Evolutionary conservation across 1,284 basidiomycete genomes (phyloP), one percentile per base, ranked within the genome.

Genomic region (Sporisorium sorghi): DNA sequence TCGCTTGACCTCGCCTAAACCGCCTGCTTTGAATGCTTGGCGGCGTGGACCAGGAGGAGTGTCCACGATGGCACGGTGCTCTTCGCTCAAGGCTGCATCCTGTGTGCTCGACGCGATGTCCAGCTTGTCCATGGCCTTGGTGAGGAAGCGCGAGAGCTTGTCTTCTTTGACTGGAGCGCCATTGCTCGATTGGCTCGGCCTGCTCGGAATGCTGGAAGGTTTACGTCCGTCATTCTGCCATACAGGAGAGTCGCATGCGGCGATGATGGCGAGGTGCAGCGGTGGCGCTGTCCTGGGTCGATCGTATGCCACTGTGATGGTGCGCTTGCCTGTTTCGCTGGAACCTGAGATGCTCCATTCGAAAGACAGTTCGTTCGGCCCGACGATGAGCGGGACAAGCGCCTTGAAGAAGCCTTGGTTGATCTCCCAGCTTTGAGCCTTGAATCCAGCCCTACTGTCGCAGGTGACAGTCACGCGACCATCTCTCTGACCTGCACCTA

Each of bases 371-470:
- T 55, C 37, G 47, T 75, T 73, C 0, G n/a, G n/a, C 0, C 75
- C 75, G 7, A 42, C 48, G 14, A 37, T 47, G 17, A 77, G 62
- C 17, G 65, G 66, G 2, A 74, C 61, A 2, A 77, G 50, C 14
- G 75, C 75, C 50, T 77, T 77, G 59, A 71, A 74, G 28, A 50
- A 58, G 26, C 62, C 59, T 12, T 50, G 44, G 21, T 76, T 73
- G 40, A 76, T 53, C 48, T 76, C 65, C 74, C 74, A 76, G 2
- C 21, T 42, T 17, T 56, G 37, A 9, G 30, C 8, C 24, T 56
- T 30, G 71, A 76, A 76, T 26, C 61, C 65, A 1, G 57, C 57
- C 9, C 26, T 42, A 0, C 40, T 2, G 24, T 69, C 74, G 19
- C 40, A 44, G 2, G 7, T 37, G 2, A 71, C 57, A 14, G 28